A percentile compares a stretch with the other conserved stretches of the same genome.
phyloP scores from a whole-genome alignment of 2,329 filamentous ascomycete species.

The Aspergillus terreus region DNA sequence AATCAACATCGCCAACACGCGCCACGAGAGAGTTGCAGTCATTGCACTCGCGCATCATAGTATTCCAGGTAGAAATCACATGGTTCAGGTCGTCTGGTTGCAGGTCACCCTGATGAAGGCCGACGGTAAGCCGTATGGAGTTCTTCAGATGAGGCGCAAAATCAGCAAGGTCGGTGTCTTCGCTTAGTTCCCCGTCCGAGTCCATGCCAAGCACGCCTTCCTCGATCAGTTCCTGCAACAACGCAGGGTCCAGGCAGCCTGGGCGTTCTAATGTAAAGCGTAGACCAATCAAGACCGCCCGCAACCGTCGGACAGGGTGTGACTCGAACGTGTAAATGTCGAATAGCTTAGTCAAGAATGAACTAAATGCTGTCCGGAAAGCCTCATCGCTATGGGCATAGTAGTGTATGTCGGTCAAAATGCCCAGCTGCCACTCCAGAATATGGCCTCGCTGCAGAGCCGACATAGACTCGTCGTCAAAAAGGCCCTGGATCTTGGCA shows the following conservation, averaged over 20 bases:
- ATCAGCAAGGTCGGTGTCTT: slow-evolving; percentile 25
- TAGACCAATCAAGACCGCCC: slow-evolving; percentile 32
- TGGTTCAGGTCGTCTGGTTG: slow-evolving; percentile 22
- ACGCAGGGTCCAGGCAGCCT: slow-evolving; percentile 20
- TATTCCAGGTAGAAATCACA: slow-evolving; percentile 33
- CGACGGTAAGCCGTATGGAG: slow-evolving; percentile 32
- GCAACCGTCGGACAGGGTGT: slow-evolving; percentile 36
- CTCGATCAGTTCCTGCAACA: slow-evolving; percentile 24
- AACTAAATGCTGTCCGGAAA: slow-evolving; percentile 25
- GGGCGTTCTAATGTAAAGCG: slow-evolving; percentile 34
- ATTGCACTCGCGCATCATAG: slow-evolving; percentile 43
- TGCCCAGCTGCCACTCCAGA: slow-evolving; percentile 37
- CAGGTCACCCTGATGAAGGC: slow-evolving; percentile 32
- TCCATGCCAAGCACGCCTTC: slow-evolving; percentile 23
- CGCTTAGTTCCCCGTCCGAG: slow-evolving; percentile 9
- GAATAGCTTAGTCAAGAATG: slow-evolving; percentile 30
- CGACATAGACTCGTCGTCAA: slow-evolving; percentile 29
- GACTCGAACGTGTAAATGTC: slow-evolving; percentile 27
- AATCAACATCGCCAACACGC: slow-evolving; percentile 49
- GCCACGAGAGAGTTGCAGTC: slow-evolving; percentile 40
- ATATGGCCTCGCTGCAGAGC: slow-evolving; percentile 26
- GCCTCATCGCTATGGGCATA: slow-evolving; percentile 24
- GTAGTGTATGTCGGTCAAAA: slow-evolving; percentile 30
- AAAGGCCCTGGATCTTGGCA: slow-evolving; percentile 22
- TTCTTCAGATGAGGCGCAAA: slow-evolving; percentile 29